Evolutionary conservation across 2,329 filamentous ascomycete genomes (phyloP), one percentile per base, ranked within the genome.

Genomic region (Colletotrichum liaoningense): DNA sequence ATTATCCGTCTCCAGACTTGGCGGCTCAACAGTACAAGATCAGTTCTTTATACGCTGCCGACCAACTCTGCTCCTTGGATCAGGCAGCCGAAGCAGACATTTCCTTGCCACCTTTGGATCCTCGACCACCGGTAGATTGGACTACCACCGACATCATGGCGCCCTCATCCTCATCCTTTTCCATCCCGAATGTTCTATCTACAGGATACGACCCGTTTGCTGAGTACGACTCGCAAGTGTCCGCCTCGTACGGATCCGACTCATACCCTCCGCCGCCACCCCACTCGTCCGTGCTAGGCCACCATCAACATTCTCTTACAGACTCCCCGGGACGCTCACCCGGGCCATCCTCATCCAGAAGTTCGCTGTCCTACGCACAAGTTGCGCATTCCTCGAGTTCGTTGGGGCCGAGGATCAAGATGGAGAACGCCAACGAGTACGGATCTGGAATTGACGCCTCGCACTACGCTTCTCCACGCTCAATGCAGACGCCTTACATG

Each of bases 121-220:
- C 81, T 74, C 83, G 86, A 79, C 82, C 82, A 69, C 84, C 85
- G 57, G 77, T 83, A 59, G 82, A 84, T 59, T 89, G 87, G 88
- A 80, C 78, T 74, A 83, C 82, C 46, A 76, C 83, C 28, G 76
- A 81, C 42, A 76, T 83, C 55, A 80, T 87, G 72, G 84, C 86
- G 30, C 79, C 84, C 30, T 77, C 81, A 24, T 80, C 84, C 52
- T 83, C 83, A 2, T 82, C 84, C 4, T 79, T 85, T 58, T 80
- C 82, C 68, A 82, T 85, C 74, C 83, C 86, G 66, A 86, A 83
- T 76, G 83, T 88, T 35, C 79, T 89, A 69, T 82, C 86, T 42
- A 79, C 85, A 46, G 88, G 88, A 58, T 90, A 89, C 77, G 86
- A 88, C 76, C 79, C 84, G 35, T 90, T 89, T 77, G 82, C 83